phyloP scores from a whole-genome alignment of 2,329 filamentous ascomycete genomes.

The Alternaria sp. region DNA sequence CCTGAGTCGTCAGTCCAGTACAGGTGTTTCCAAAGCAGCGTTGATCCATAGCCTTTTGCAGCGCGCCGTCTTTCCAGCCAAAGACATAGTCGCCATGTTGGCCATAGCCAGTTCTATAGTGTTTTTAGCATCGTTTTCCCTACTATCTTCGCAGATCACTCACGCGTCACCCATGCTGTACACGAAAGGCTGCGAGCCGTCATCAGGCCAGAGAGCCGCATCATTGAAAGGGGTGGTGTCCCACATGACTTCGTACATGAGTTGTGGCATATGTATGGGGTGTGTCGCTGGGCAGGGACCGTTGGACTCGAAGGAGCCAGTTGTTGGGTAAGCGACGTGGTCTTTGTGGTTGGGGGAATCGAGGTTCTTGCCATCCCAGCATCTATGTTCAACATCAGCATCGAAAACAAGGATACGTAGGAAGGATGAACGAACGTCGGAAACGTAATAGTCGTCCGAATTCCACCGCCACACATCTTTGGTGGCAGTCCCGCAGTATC shows the following conservation, averaged over 20 bases:
- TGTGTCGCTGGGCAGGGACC: conserved; percentile 52
- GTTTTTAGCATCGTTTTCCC: not conserved
- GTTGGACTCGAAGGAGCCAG: conserved; percentile 31
- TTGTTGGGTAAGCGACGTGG: conserved; percentile 53
- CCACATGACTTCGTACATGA: conserved; percentile 59
- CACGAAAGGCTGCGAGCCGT: conserved; percentile 38
- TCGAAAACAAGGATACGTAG: not conserved
- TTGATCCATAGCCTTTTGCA: conserved; percentile 55
- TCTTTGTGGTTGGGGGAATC: conserved; percentile 65
- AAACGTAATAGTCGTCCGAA: conserved; percentile 59
- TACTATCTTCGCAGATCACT: not conserved
- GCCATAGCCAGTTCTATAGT: conserved; percentile 35
- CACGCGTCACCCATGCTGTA: conserved; percentile 52
- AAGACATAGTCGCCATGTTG: conserved; percentile 39
- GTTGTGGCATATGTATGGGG: conserved; percentile 57
- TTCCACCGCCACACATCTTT: conserved; percentile 50
- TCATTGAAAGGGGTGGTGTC: conserved; percentile 48
- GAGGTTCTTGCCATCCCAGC: conserved; percentile 60
- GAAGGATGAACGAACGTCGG: conserved; percentile 43
- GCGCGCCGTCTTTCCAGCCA: conserved; percentile 60
- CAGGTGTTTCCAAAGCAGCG: conserved; percentile 45
- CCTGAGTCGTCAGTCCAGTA: conserved; percentile 42
- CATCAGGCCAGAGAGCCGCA: conserved; percentile 32
- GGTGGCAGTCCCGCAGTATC: conserved; percentile 38
- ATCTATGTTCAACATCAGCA: conserved; percentile 6